Evolutionary conservation across 2,329 filamentous ascomycete genomes (phyloP), one percentile per base, ranked within the genome.

Genomic region (Blastomyces percursus): DNA sequence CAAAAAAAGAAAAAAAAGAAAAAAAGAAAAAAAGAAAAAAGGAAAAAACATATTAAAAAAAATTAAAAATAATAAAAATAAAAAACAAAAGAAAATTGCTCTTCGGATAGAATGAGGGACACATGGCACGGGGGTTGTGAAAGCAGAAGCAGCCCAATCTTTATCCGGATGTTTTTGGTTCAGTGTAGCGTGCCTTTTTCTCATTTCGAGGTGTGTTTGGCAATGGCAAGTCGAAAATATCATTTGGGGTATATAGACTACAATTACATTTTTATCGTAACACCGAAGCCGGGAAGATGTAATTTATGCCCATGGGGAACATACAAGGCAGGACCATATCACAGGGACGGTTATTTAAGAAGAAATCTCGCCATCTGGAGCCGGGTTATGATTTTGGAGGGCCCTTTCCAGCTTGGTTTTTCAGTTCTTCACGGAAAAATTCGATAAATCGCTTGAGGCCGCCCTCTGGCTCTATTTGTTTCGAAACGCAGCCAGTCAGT

Each of bases 391-490:
- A 30, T 27, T 58, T 46, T 9, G 61, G 61, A 19, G 65, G 65
- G 59, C 63, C 66, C 35, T 65, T 65, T 63, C 67, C 67, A 30
- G 70, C 64, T 42, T 71, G 71, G 52, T 68, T 67, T 61, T 69
- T 71, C 44, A 73, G 56, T 58, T 72, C 71, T 24, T 73, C 70
- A 62, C 69, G 69, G 64, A 72, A 73, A 14, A 70, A 56, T 35
- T 71, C 64, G 52, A 71, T 60, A 62, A 71, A 70, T 46, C 67
- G 61, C 32, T 67, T 67, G n/a, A 69, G 19, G 35, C 71, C 68
- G 24, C 56, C 56, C 3, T 58, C 56, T 46, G 56, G 56, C 11
- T 46, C 56, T 58, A 44, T 24, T 24, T 42, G 21, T 24, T 42
- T 11, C 8, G 35, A 30, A 58, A 62, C 56, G 30, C 2, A 30